These are phyloP conservation scores for Ochromonas danica DNA, from an alignment of 108 stramenopile species.

Conservation along the genomic window DNA sequence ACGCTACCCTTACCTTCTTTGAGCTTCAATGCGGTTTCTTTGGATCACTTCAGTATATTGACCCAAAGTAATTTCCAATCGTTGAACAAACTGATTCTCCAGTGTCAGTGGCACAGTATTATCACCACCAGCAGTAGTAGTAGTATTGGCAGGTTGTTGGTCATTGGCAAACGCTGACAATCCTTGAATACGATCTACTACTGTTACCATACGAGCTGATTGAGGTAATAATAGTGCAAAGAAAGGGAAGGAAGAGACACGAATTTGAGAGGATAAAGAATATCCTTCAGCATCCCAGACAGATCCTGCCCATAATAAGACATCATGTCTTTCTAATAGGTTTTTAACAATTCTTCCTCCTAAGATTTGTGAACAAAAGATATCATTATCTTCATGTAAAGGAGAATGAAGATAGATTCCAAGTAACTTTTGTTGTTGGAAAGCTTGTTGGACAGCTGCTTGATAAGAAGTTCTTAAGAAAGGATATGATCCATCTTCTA, in stretches of 20 bases:
- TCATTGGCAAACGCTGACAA: too few species aligned
- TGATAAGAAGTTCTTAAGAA: slow-evolving; percentile 45
- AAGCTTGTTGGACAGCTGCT: slow-evolving; percentile 45
- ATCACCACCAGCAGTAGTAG: too few species aligned
- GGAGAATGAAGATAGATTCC: slow-evolving; percentile 55
- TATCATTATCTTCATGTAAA: slow-evolving; percentile 51
- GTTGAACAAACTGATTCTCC: too few species aligned
- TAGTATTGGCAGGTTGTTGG: too few species aligned
- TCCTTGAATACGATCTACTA: slow-evolving; percentile 42
- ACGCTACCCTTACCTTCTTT: slow-evolving; percentile 48
- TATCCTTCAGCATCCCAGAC: slow-evolving; percentile 50
- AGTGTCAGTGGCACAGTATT: too few species aligned
- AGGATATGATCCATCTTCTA: neutral
- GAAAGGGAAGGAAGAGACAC: slow-evolving; percentile 55
- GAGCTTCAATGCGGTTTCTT: too few species aligned
- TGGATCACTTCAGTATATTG: slow-evolving; percentile 48
- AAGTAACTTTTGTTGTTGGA: slow-evolving; percentile 47
- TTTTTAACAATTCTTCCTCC: slow-evolving; percentile 30
- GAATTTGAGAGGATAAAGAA: slow-evolving; percentile 43
- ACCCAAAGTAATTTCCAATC: too few species aligned
- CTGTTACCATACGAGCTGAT: slow-evolving; percentile 43
- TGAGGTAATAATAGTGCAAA: slow-evolving; percentile 51
- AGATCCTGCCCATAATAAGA: slow-evolving; percentile 53
- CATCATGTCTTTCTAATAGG: slow-evolving; percentile 46
- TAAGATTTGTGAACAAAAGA: slow-evolving; percentile 30